A percentile compares a stretch with the other conserved stretches of the same genome.
Conservation (phyloP, 345 rosid genomes). For the Litchi chinensis region DNA sequence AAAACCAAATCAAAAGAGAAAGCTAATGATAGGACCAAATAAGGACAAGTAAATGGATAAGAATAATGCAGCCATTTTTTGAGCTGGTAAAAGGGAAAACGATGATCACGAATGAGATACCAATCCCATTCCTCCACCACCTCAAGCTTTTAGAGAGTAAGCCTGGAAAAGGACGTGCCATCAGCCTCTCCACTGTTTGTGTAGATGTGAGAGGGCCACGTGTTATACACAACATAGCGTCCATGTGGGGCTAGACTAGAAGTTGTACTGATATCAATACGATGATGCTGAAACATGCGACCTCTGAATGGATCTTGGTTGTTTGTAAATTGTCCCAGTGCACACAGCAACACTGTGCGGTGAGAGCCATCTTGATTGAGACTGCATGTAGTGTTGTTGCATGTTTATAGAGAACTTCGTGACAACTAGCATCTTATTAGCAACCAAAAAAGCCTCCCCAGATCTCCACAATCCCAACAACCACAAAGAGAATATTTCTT, state of each 20-base stretch:
- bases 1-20: neutral
- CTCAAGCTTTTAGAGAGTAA: neutral
- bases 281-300: conserved; percentile 14
- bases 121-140: conserved; percentile 4
- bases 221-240: conserved; percentile 15
- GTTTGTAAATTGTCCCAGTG: neutral
- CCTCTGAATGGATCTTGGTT: neutral
- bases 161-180: conserved; percentile 23
- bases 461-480: conserved; percentile 3
- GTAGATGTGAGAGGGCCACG: conserved; percentile 12
- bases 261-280: neutral
- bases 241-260: conserved; percentile 15
- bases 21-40: neutral
- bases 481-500: neutral
- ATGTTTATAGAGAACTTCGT: conserved; percentile 1
- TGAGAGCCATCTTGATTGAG: conserved; percentile 21
- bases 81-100: too few relatives aligned
- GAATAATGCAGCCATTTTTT: neutral
- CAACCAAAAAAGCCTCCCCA: neutral
- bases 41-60: neutral
- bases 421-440: conserved; percentile 5
- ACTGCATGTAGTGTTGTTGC: conserved; percentile 5
- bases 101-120: neutral
- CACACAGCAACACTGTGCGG: too few relatives aligned
- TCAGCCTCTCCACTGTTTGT: neutral